Base-by-base conservation (phyloP, 2,329 filamentous ascomycete species). In the Sporothrix pallida region DNA sequence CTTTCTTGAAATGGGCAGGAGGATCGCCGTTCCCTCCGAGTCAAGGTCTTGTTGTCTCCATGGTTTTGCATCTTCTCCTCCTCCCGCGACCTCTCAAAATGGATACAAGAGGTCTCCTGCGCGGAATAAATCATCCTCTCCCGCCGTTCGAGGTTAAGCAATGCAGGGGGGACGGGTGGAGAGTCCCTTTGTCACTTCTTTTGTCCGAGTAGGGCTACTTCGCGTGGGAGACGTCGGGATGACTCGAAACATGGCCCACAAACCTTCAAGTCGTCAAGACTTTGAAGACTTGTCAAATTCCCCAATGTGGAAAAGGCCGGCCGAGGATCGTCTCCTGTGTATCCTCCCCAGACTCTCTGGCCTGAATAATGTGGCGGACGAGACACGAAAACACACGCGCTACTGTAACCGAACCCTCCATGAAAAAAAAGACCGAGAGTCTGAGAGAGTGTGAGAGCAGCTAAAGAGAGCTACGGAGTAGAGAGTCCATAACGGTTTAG, bases 1-100 rank as follows among this genome's bases (percentile, higher is more conserved):
- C 60, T n/a, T 63, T 8, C 60, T 63, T 23, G 60, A 63, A 63
- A 63, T 20, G 37, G 60, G 42, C 44, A 63, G 20, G 60, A 46
- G 60, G 60, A 63, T 63, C 60, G 60, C 9, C 60, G 37, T 63
- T 63, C 17, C n/a, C 60, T 23, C 56, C 56, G 26, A 60, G 42
- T 23, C n/a, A 23, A 23, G 37, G 60, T 15, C 37, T 46, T 42
- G 17, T 44, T 13, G 17, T 46, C 9, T 63, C 60, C 60, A 13
- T 63, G n/a, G 17, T 46, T 44, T 23, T 46, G 13, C 31, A 37
- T 7, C 4, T 6, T 37, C 7, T 37, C 15, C 9, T 31, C n/a
- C 42, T 46, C 60, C 37, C 60, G 37, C 37, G 10, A 13, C 60
- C 60, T 63, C 20, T 20, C 4, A 9, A 46, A 63, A 63, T 63